Base-by-base conservation (phyloP, 257 asterid genomes). In the Rehmannia glutinosa region DNA sequence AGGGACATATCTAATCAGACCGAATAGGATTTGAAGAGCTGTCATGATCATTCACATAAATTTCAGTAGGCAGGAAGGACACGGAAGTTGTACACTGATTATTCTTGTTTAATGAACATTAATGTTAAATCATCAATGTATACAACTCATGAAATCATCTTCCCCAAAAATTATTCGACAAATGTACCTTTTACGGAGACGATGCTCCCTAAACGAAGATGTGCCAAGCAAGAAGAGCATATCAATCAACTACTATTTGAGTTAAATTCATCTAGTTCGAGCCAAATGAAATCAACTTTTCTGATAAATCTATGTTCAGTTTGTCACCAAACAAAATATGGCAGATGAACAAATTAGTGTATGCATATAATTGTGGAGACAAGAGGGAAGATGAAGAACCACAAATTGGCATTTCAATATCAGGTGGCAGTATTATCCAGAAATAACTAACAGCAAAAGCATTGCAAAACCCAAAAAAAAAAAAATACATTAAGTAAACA, bases 1-100 rank as follows among this genome's bases (percentile, higher is more conserved):
- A 15, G 43, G 12, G 62, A 56, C 43, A 56, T 56, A 32, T 57
- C 64, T 57, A 57, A 57, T 33, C 46, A 57, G 2, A 32, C n/a
- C 46, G 28, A 57, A 57, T 57, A 57, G 30, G 46, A 57, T 57
- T 57, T 15, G 47, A 57, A 57, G 47, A 57, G 25, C 8, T 57
- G 28, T 57, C 25, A 57, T 3, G 27, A 57, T 57, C 46, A 57
- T 57, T 32, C 64, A 57, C 27, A 57, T 57, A 7, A 57, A 57
- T 57, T 33, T 33, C 27, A 32, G 27, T 25, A 57, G 15, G 16
- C 27, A 57, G 25, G 45, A 57, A 32, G 9, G 64, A 32, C 35
- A 51, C 58, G 16, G 0, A 51, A 51, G 6, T 30, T 30, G 6
- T 6, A n/a, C n/a, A n/a, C n/a, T n/a, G n/a, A n/a, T n/a, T n/a